These are phyloP conservation scores for Juglanconis oblonga DNA, from an alignment of 2,329 filamentous ascomycete species.

Conservation along the genomic window DNA sequence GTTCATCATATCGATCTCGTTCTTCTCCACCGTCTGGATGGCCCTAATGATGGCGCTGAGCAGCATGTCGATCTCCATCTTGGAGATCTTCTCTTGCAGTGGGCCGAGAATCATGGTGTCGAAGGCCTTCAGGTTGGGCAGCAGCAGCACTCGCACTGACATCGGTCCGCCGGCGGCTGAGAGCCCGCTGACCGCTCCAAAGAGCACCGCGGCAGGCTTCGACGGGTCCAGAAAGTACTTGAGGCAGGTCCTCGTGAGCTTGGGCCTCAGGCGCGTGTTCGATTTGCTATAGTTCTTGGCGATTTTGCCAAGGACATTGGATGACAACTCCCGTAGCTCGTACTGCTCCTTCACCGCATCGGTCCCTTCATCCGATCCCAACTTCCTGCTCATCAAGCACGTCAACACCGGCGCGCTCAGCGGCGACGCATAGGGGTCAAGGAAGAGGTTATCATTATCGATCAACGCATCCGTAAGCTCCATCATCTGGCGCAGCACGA, in stretches of 20 bases:
- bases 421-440: conserved; percentile 58
- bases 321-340: conserved; percentile 78
- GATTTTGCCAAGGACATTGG: conserved; percentile 76
- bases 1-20: conserved; percentile 32
- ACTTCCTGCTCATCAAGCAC: conserved; percentile 79
- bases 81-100: conserved; percentile 41
- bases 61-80: conserved; percentile 52
- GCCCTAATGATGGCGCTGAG: conserved; percentile 55
- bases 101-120: conserved; percentile 52
- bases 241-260: conserved; percentile 87
- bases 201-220: conserved; percentile 80
- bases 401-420: conserved; percentile 87
- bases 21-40: conserved; percentile 41
- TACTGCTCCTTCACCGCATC: conserved; percentile 65
- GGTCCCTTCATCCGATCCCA: conserved; percentile 58
- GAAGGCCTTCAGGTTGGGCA: conserved; percentile 55
- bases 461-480: conserved; percentile 81
- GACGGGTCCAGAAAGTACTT: conserved; percentile 88
- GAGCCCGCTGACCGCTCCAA: conserved; percentile 81
- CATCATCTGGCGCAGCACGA: conserved; percentile 89
- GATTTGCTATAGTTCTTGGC: conserved; percentile 76
- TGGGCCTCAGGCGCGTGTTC: conserved; percentile 79
- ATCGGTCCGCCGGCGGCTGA: conserved; percentile 69
- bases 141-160: conserved; percentile 53
- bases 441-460: conserved; percentile 76